A percentile compares a stretch with the other conserved stretches of the same genome.
These are phyloP conservation scores for Cyclocybe aegerita DNA, from an alignment of 768 basidiomycete species.

Conservation along the genomic window DNA sequence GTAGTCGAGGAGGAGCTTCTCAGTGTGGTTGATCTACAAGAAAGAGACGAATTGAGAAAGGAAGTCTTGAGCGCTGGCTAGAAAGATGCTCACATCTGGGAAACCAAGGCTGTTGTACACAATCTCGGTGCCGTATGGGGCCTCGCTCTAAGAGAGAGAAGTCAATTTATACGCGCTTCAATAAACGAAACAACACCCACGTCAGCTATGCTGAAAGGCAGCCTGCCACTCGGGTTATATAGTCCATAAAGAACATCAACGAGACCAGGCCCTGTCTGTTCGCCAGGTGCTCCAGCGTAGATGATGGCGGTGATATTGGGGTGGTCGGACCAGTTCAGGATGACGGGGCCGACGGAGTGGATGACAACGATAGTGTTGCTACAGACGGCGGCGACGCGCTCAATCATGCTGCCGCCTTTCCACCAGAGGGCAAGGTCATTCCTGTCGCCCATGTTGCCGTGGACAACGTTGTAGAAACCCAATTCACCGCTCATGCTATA, in stretches of 20 bases:
- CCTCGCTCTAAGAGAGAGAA: conserved; percentile 27
- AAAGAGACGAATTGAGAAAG: neutral
- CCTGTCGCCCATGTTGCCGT: conserved; percentile 60
- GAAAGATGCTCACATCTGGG: conserved; percentile 28
- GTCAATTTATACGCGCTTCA: neutral
- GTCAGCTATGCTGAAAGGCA: conserved; percentile 78
- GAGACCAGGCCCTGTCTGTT: conserved; percentile 77
- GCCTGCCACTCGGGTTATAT: conserved; percentile 72
- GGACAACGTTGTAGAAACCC: conserved; percentile 57
- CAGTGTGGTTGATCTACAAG: conserved; percentile 61
- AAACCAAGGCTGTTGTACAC: conserved; percentile 42
- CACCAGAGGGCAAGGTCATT: conserved; percentile 62
- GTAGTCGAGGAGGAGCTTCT: conserved; percentile 67
- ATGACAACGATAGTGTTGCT: conserved; percentile 80
- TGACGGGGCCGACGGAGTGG: conserved; percentile 74
- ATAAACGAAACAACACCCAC: conserved; percentile 20
- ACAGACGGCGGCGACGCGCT: conserved; percentile 63
- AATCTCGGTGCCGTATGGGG: conserved; percentile 41
- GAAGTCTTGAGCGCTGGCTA: conserved; percentile 11
- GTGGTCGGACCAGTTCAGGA: conserved; percentile 73
- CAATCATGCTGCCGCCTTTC: conserved; percentile 49
- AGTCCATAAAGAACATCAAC: conserved; percentile 76
- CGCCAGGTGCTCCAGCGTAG: conserved; percentile 58
- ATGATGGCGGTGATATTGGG: conserved; percentile 72
- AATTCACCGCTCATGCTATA: conserved; percentile 50